Conservation (phyloP, 148 eudicot species). For the Beta vulgaris region DNA sequence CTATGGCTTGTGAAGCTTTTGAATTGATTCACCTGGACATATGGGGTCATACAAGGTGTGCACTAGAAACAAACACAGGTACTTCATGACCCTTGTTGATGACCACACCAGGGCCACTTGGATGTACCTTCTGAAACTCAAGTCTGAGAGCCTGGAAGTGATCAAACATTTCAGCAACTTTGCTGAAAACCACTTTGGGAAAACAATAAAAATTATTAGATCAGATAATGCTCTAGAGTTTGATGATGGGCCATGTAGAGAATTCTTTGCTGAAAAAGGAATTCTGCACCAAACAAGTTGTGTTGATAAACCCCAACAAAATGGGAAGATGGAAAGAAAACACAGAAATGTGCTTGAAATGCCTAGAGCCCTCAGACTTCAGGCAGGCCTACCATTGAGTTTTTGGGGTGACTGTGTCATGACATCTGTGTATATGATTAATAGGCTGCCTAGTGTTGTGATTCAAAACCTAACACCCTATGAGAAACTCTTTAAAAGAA, state of each 20-base stretch:
- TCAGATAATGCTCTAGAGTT: no score
- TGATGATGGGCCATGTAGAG: no score
- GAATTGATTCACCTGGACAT: neutral
- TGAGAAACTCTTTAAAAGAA: no score
- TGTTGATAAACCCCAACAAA: neutral
- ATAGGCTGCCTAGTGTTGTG: no score
- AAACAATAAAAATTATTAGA: neutral
- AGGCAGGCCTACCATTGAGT: no score
- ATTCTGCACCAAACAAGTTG: neutral
- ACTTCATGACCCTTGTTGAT: neutral
- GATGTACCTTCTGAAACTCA: neutral
- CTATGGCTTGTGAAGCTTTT: neutral
- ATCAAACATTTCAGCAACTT: neutral
- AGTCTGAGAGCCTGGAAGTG: neutral
- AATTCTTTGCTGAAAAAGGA: no score
- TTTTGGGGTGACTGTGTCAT: no score
- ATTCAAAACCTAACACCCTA: no score
- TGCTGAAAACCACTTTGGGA: neutral
- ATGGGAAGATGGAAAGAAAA: neutral
- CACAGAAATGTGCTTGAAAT: no score
- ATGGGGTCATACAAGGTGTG: neutral
- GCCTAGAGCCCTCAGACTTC: no score
- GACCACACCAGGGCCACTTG: neutral
- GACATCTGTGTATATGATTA: no score
- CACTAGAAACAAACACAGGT: neutral